A percentile compares a stretch with the other conserved stretches of the same genome.
Conservation (phyloP, 2,329 filamentous ascomycete species). For the Trichophaea hybrida region DNA sequence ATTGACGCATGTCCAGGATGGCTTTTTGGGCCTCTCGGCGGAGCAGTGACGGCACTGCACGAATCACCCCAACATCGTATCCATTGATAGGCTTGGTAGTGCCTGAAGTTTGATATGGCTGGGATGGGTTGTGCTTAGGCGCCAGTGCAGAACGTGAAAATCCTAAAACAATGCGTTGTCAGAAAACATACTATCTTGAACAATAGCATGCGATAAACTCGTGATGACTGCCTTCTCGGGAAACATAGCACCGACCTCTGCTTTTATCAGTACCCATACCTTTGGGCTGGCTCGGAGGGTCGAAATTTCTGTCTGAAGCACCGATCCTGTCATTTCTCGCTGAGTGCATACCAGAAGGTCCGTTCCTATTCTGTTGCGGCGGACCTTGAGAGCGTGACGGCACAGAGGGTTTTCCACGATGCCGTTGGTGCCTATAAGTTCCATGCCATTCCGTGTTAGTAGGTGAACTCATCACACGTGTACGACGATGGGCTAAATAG, state of each 20-base stretch:
- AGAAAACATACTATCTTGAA: neutral
- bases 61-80: neutral
- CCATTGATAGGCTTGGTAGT: neutral
- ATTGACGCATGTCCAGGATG: constrained; percentile 32
- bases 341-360: neutral
- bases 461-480: neutral
- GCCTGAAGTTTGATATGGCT: neutral
- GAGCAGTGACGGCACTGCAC: neutral
- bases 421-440: neutral
- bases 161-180: neutral
- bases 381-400: neutral
- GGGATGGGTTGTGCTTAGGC: neutral
- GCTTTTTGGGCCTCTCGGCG: constrained; percentile 29
- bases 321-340: neutral
- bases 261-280: constrained; percentile 12
- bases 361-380: neutral
- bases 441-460: neutral
- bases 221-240: neutral
- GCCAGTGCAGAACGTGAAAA: neutral
- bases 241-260: neutral
- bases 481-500: neutral
- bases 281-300: constrained; percentile 12
- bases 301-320: constrained; percentile 6
- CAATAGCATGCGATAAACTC: neutral
- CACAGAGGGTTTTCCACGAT: neutral